Base-by-base conservation (phyloP, 2,329 filamentous ascomycete species). In the Aspergillus sp. region DNA sequence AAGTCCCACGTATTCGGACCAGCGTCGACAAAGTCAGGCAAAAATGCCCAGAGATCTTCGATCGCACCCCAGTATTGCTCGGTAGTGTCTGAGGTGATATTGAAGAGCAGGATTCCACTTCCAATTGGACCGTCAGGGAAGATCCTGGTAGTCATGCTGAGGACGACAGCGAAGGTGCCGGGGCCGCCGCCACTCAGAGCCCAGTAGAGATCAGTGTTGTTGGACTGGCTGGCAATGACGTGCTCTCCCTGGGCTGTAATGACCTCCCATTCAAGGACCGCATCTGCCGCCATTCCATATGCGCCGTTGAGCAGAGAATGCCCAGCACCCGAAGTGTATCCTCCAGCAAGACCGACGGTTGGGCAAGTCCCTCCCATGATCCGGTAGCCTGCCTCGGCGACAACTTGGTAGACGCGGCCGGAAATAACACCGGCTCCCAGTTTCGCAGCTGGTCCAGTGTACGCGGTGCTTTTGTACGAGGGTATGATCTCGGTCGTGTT, bases 191-290 rank as follows among this genome's bases (percentile, higher is more conserved):
- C 81, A 14, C 77, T 70, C 31, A 83, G 71, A 2, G 80, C 81
- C 78, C 78, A 82, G 70, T 77, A 83, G 3, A 84, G 69, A 50
- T 83, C 81, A 1, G 72, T 33, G 56, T 83, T 77, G 39, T 73
- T 37, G 6, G 33, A 37, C 33, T 37, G 33, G 2, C 33, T 37
- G 33, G 33, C 33, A 15, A 37, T 5, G 12, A 37, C 2, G 33
- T 37, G 33, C 33, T 37, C 12, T 37, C 33, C 33, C 11, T 37
- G 33, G 12, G 33, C 33, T 37, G 33, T 37, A 2, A 37, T 37
- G 12, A 37, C 33, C 33, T 37, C 33, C 33, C 33, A 37, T 15
- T 37, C 33, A 15, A 37, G 33, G 33, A 37, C 33, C 14, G 33
- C 33, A 15, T 37, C 33, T 4, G 33, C 33, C 33, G 33, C 33